phyloP scores from a whole-genome alignment of 73 alveolate species.

The Diophrys appendiculata region DNA sequence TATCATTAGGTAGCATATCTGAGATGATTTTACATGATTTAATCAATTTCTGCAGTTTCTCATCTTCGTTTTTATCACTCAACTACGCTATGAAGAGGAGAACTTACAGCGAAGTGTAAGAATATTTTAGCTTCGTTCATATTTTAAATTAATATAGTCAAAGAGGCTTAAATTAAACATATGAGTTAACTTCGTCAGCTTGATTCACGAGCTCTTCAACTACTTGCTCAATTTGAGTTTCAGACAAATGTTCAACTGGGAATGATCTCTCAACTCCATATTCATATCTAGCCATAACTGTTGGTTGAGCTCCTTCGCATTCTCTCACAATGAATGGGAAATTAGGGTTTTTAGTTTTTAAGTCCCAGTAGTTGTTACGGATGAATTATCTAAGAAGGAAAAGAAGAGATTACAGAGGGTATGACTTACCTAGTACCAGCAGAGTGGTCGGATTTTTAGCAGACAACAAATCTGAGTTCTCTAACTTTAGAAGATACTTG shows the following conservation, averaged over 20 bases:
- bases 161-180: not conserved
- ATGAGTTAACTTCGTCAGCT: constrained; percentile 47
- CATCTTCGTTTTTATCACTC: constrained; percentile 39
- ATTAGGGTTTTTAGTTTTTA: constrained; percentile 51
- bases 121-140: constrained; percentile 66
- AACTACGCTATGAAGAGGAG: not conserved
- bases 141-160: not conserved
- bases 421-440: constrained; percentile 54
- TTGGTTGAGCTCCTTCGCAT: constrained; percentile 68
- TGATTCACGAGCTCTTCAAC: constrained; percentile 45
- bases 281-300: constrained; percentile 60
- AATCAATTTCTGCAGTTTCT: constrained; percentile 40
- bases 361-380: constrained; percentile 44
- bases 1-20: constrained; percentile 58
- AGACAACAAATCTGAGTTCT: constrained; percentile 67
- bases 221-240: constrained; percentile 55
- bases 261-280: constrained; percentile 75
- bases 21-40: constrained; percentile 62
- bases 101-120: constrained; percentile 55
- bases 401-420: not conserved
- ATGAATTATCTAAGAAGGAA: constrained; percentile 37
- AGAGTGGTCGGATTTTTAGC: constrained; percentile 48
- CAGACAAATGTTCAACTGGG: constrained; percentile 45
- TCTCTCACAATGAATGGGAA: constrained; percentile 82
- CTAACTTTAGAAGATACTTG: constrained; percentile 24